phyloP scores from a whole-genome alignment of 2,329 filamentous ascomycete genomes.

The Pestalotiopsis sp. region DNA sequence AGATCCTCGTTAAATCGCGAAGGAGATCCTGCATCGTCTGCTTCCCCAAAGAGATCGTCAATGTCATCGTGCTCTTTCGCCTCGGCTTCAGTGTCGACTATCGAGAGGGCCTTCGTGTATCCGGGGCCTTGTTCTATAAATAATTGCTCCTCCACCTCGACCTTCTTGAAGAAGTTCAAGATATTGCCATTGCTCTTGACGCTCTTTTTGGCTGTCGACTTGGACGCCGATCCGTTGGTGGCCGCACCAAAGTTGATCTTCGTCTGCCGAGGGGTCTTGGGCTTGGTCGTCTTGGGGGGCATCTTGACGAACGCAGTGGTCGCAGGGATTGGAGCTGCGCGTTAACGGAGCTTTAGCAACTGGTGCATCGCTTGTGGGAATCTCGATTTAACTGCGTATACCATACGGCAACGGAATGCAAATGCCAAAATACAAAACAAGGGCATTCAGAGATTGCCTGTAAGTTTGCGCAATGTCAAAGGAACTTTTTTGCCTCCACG shows the following conservation, averaged over 20 bases:
- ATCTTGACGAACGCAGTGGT: background rate
- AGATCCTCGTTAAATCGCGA: constrained; percentile 42
- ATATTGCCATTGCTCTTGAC: constrained; percentile 65
- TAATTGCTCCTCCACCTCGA: constrained; percentile 61
- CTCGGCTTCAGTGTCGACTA: constrained; percentile 27
- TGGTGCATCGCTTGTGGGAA: background rate
- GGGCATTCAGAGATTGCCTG: background rate
- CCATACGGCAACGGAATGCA: background rate
- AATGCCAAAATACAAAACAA: background rate
- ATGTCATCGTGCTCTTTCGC: constrained; percentile 24
- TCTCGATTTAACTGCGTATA: background rate
- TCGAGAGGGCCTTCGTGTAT: background rate
- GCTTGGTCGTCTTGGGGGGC: constrained; percentile 11
- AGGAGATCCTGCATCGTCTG: constrained; percentile 27
- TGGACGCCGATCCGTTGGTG: constrained; percentile 20
- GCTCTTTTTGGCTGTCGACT: constrained; percentile 33
- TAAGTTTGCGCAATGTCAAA: background rate
- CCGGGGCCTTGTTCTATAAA: constrained; percentile 45
- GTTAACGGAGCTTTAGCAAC: background rate
- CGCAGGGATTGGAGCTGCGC: background rate
- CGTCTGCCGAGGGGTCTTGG: constrained; percentile 22
- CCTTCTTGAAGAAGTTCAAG: constrained; percentile 75
- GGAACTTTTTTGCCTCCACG: background rate
- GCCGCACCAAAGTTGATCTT: constrained; percentile 32
- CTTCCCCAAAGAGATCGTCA: constrained; percentile 38